Percentiles rank a stretch among this genome's conserved stretches.
Evolutionary conservation across 495 filamentous ascomycete species (phyloP).

Genomic region (Neurospora intermedia): DNA sequence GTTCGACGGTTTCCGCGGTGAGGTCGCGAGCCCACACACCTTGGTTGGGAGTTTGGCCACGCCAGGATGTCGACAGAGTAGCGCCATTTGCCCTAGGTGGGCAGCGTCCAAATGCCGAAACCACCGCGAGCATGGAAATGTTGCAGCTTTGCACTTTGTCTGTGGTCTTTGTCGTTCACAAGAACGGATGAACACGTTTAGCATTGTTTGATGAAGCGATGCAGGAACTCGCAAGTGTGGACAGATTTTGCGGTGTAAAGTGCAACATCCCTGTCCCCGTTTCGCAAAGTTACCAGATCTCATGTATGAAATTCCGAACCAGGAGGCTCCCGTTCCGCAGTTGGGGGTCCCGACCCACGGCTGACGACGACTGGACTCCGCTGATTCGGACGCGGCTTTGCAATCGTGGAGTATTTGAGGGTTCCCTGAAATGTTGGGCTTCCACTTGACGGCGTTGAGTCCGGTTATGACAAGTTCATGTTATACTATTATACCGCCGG

Average conservation of each 20-base stretch:
- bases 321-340: slow-evolving; percentile 1
- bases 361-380: not conserved
- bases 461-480: not conserved
- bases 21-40: not conserved
- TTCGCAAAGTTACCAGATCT: not conserved
- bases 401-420: not conserved
- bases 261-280: not conserved
- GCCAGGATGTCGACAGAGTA: not conserved
- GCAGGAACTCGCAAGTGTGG: not conserved
- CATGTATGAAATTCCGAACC: not conserved
- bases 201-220: not conserved
- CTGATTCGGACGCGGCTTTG: not conserved
- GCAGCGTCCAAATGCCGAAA: not conserved
- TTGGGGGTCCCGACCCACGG: not conserved
- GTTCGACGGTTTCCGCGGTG: slow-evolving; percentile 2
- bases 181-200: not conserved
- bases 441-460: not conserved
- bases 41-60: slow-evolving; percentile 2
- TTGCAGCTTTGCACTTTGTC: not conserved
- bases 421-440: not conserved
- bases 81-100: not conserved
- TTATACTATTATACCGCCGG: not conserved
- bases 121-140: not conserved
- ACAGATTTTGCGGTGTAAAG: not conserved
- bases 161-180: not conserved